phyloP scores from a whole-genome alignment of 768 basidiomycete genomes.

The Pleurotus ostreatus region DNA sequence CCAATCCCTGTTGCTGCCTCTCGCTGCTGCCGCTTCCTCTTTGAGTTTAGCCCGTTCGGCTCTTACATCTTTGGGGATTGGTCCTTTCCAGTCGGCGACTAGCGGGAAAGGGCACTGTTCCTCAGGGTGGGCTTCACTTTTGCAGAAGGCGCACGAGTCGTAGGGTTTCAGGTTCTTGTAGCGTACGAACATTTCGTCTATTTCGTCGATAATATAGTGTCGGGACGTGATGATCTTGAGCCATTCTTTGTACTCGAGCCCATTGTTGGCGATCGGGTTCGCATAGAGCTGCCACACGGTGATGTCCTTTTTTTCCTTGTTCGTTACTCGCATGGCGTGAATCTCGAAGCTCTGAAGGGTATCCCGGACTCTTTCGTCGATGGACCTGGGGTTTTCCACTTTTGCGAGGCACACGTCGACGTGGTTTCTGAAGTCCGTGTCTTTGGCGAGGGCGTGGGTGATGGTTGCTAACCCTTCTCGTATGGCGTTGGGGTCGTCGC shows the following conservation, averaged over 20 bases:
- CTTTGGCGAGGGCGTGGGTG: not conserved
- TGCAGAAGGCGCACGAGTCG: not conserved
- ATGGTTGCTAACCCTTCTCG: not conserved
- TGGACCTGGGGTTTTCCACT: not conserved
- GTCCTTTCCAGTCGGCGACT: not conserved
- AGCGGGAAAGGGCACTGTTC: not conserved
- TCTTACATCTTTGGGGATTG: not conserved
- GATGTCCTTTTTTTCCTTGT: not conserved
- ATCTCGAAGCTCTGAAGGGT: not conserved
- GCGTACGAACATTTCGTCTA: not conserved
- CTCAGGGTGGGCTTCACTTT: not conserved
- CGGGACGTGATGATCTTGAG: not conserved
- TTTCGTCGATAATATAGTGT: not conserved
- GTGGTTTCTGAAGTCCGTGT: too few species aligned
- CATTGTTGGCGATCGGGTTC: not conserved
- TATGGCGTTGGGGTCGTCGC: not conserved
- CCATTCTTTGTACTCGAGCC: not conserved
- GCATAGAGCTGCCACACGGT: not conserved
- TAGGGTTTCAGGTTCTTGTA: not conserved
- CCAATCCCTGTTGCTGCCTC: not conserved
- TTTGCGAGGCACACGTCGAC: not conserved
- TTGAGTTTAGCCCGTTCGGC: not conserved
- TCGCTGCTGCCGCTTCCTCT: not conserved
- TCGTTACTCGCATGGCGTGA: not conserved
- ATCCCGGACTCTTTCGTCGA: not conserved